These are phyloP conservation scores for Pseudogymnoascus verrucosus DNA, from an alignment of 2,329 filamentous ascomycete genomes.

Conservation along the genomic window DNA sequence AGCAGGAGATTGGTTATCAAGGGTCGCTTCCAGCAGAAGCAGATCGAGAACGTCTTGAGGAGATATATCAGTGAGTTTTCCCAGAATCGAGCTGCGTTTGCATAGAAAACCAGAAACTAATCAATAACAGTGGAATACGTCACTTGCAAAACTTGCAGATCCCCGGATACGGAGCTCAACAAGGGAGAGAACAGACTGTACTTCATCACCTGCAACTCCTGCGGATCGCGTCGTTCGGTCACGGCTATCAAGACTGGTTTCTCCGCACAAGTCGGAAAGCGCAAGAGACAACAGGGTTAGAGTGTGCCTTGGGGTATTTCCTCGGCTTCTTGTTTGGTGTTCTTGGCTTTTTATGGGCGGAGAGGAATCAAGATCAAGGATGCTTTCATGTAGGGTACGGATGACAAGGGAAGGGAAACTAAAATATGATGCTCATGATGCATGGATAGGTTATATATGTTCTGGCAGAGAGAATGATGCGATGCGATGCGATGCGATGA, in stretches of 20 bases:
- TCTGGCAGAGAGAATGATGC: not conserved
- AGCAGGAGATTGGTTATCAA: conserved; percentile 93
- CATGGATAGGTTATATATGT: conserved; percentile 8
- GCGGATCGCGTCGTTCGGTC: conserved; percentile 75
- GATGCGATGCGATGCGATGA: conserved; percentile 1
- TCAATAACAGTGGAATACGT: conserved; percentile 70
- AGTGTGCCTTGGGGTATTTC: conserved; percentile 12
- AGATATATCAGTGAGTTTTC: conserved; percentile 79
- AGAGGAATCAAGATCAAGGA: conserved; percentile 8
- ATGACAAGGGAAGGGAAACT: conserved; percentile 8
- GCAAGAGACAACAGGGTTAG: conserved; percentile 88
- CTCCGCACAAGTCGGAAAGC: conserved; percentile 98
- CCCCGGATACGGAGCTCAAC: conserved; percentile 89
- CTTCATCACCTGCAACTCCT: conserved; percentile 95
- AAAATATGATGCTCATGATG: conserved; percentile 8
- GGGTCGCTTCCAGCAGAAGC: conserved; percentile 99
- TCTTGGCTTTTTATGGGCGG: conserved; percentile 8
- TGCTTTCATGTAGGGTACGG: conserved; percentile 8
- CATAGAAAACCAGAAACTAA: conserved; percentile 18
- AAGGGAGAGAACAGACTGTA: conserved; percentile 99
- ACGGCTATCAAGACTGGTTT: conserved; percentile 99
- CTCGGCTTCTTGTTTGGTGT: conserved; percentile 9
- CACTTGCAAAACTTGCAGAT: conserved; percentile 96
- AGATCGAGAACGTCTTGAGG: conserved; percentile 93
- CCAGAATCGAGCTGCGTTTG: not conserved